Evolutionary conservation across 192 early-diverging fungal species (phyloP), one percentile per base, ranked within the genome.

Genomic region (Umbelopsis ramanniana): DNA sequence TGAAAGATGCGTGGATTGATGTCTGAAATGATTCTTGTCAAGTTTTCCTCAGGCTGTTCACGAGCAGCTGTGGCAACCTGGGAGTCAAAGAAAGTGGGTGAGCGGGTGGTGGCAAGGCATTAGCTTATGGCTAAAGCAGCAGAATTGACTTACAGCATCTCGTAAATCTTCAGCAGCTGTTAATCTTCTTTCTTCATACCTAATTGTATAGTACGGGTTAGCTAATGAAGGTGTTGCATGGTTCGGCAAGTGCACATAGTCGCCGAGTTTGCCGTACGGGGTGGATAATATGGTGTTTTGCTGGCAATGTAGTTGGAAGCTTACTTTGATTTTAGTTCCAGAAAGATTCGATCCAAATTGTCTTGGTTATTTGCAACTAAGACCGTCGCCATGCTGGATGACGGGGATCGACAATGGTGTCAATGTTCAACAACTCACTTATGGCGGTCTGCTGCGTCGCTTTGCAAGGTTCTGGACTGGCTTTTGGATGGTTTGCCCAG

Each of bases 1-100:
- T 93, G 90, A 82, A 92, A 94, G 48, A 95, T 93, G 12, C 89
- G 83, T 63, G 88, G 83, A 78, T 94, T 93, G 55, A 95, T 85
- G 46, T 95, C 92, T 69, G 87, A 90, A 52, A 89, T 88, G 72
- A 95, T 93, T 73, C 89, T 88, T 45, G 88, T 87, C 48, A 91
- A 85, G 35, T 82, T 82, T 54, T 95, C 91, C 26, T 86, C 91
- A 15, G 92, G 89, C 12, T 93, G 70, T 76, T 95, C 92, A 19
- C 92, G 81, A 22, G 57, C 70, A 37, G 71, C 74, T 0, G 66
- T 69, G 7, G 63, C 72, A 35, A 77, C 68, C 69, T 70, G 68
- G 6, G 17, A 29, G 29, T 50, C 22, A 70, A 40, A n/a, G 21
- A 71, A 48, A 38, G 35, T 35, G 3, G 40, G 40, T 43, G 40